phyloP scores from a whole-genome alignment of 2,329 filamentous ascomycete species.

The Pezicula neosporulosa region DNA sequence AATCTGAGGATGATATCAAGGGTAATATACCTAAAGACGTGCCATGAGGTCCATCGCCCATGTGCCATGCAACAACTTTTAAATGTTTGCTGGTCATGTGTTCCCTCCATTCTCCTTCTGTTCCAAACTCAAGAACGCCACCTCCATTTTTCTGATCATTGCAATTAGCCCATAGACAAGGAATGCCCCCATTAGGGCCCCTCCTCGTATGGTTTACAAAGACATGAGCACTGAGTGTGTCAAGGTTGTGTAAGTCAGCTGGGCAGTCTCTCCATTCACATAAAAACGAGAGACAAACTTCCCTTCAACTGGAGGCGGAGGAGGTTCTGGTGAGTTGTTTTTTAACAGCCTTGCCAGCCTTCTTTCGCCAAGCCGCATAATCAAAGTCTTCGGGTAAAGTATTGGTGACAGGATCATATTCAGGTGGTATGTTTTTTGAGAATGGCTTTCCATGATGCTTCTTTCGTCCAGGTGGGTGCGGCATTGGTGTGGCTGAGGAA shows the following conservation, averaged over 20 bases:
- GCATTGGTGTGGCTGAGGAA: neutral
- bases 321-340: neutral
- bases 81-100: conserved; percentile 56
- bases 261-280: conserved; percentile 59
- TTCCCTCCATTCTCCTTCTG: conserved; percentile 33
- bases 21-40: conserved; percentile 19
- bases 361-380: conserved; percentile 6
- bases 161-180: conserved; percentile 39
- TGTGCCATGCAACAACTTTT: conserved; percentile 50
- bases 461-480: neutral
- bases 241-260: conserved; percentile 60
- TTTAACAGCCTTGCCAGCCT: conserved; percentile 17
- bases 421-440: neutral
- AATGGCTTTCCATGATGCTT: neutral
- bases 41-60: conserved; percentile 56
- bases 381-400: neutral
- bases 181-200: conserved; percentile 23
- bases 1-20: neutral
- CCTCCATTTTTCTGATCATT: conserved; percentile 4
- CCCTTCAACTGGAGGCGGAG: conserved; percentile 10
- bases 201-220: conserved; percentile 39
- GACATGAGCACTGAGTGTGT: conserved; percentile 54
- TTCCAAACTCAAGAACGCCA: conserved; percentile 18
- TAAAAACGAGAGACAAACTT: conserved; percentile 46
- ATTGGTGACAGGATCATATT: neutral